Percentiles rank a stretch among this genome's conserved stretches.
Conservation (phyloP, 2,329 filamentous ascomycete genomes). For the Talaromyces albobiverticillius region DNA sequence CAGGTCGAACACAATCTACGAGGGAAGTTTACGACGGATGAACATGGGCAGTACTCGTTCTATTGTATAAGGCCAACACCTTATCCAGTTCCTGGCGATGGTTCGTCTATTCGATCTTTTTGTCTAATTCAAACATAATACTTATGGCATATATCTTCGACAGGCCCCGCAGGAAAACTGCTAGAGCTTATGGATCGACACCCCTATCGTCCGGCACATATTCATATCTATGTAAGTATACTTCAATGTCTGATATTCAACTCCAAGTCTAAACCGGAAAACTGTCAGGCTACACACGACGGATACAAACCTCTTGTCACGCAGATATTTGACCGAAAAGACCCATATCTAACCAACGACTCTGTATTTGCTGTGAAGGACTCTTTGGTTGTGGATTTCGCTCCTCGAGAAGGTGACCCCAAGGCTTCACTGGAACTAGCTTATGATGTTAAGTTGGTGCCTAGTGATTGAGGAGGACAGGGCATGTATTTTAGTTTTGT, state of each 20-base stretch:
- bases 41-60: slow-evolving; percentile 61
- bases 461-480: slow-evolving; percentile 14
- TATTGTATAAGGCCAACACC: slow-evolving; percentile 61
- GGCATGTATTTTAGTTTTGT: no score
- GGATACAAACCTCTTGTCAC: slow-evolving; percentile 69
- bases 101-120: slow-evolving; percentile 21
- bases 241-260: not conserved
- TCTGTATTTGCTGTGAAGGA: slow-evolving; percentile 61
- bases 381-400: slow-evolving; percentile 57
- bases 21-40: slow-evolving; percentile 67
- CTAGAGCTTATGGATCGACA: slow-evolving; percentile 59
- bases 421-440: slow-evolving; percentile 53
- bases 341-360: slow-evolving; percentile 60
- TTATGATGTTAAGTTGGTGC: slow-evolving; percentile 51
- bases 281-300: slow-evolving; percentile 40
- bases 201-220: slow-evolving; percentile 61
- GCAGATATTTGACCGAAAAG: slow-evolving; percentile 70
- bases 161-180: slow-evolving; percentile 57
- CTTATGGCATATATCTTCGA: not conserved
- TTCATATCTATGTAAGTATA: slow-evolving; percentile 45
- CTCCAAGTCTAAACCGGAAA: not conserved
- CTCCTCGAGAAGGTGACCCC: slow-evolving; percentile 49
- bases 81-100: slow-evolving; percentile 56
- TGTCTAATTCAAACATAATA: slow-evolving; percentile 11
- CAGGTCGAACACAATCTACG: slow-evolving; percentile 73